phyloP scores from a whole-genome alignment of 768 basidiomycete species.

The Lentinula raphanica region DNA sequence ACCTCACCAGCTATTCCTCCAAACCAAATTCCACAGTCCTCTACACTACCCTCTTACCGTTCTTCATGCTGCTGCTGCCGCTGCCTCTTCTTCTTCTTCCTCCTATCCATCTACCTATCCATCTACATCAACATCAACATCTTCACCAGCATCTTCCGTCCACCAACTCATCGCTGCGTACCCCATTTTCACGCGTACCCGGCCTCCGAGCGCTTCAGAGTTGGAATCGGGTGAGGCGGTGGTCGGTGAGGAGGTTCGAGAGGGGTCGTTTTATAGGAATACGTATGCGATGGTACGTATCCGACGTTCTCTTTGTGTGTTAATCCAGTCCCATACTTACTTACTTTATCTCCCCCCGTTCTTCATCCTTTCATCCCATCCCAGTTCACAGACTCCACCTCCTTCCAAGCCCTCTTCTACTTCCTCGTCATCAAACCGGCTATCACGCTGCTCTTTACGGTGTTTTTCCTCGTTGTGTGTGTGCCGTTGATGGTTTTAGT shows the following conservation, averaged over 20 bases:
- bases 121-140: too few relatives aligned
- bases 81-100: too few relatives aligned
- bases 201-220: slow-evolving; percentile 43
- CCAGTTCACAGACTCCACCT: slow-evolving; percentile 76
- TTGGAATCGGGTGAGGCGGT: slow-evolving; percentile 38
- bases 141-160: not conserved
- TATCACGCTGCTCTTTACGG: slow-evolving; percentile 63
- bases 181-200: slow-evolving; percentile 69
- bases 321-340: slow-evolving; percentile 4
- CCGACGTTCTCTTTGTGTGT: not conserved
- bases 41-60: slow-evolving; percentile 44
- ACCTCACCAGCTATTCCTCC: slow-evolving; percentile 49
- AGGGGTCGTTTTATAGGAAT: slow-evolving; percentile 77
- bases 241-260: slow-evolving; percentile 32
- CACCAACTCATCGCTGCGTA: slow-evolving; percentile 14
- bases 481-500: slow-evolving; percentile 55
- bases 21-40: slow-evolving; percentile 65
- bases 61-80: slow-evolving; percentile 53
- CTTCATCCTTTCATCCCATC: not conserved
- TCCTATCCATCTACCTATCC: too few relatives aligned
- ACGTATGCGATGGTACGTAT: slow-evolving; percentile 72
- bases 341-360: too few relatives aligned
- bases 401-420: slow-evolving; percentile 83
- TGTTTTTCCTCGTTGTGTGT: slow-evolving; percentile 50
- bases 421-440: slow-evolving; percentile 84